Evolutionary conservation across 1,139 yeast genomes (phyloP).

Genomic region (Saccharomyces hybrid): DNA sequence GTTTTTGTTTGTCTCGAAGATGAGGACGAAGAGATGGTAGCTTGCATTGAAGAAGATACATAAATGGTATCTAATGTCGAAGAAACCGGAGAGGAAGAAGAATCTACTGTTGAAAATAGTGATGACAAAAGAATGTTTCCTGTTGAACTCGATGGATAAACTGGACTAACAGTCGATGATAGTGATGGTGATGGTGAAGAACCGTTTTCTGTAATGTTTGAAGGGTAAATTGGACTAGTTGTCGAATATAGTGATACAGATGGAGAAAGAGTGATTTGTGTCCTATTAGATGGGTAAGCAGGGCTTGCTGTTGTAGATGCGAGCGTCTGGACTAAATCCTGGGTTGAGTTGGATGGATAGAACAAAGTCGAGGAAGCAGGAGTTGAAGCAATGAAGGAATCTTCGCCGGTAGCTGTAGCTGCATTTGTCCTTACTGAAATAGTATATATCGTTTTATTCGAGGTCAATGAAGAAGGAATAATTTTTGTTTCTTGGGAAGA

Average conservation of each 20-base stretch:
- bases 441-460: constrained; percentile 13
- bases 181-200: background rate
- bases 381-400: background rate
- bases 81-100: background rate
- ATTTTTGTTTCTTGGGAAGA: constrained; percentile 19
- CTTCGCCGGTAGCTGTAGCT: background rate
- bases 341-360: background rate
- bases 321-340: background rate
- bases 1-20: background rate
- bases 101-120: background rate
- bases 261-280: background rate
- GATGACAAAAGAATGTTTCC: background rate
- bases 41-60: background rate
- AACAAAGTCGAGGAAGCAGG: background rate
- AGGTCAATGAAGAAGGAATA: constrained; percentile 19
- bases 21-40: background rate
- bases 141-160: background rate
- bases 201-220: background rate
- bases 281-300: background rate
- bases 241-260: background rate
- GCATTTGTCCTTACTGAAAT: constrained; percentile 2
- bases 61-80: background rate
- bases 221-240: too few relatives aligned
- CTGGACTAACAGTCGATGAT: background rate
- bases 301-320: background rate